Evolutionary conservation across 1,284 basidiomycete species (phyloP), one percentile per base, ranked within the genome.

Genomic region (Bjerkandera adusta): DNA sequence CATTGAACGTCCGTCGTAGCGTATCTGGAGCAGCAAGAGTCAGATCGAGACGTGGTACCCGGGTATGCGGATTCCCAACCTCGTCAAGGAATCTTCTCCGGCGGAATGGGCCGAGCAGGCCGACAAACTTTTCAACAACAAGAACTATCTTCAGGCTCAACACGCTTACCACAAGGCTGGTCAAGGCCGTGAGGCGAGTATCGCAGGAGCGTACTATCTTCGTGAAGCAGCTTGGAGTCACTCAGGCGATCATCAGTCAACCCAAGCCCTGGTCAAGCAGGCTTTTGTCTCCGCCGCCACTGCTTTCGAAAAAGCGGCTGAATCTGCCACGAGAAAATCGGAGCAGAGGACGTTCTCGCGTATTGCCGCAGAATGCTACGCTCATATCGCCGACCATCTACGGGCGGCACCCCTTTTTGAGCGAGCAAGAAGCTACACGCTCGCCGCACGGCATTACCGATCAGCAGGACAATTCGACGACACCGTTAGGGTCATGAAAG

Each of bases 91-190:
- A 1, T 81, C 79, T 0, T 64, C 69, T 21, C 54, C 61, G 0
- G 71, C 69, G 15, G 76, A 84, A 58, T 87, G 85, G 83, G 73
- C 67, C 10, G 64, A 61, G 5, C 72, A 68, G n/a, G 83, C 79
- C 3, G 63, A 61, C 3, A 61, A 65, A 1, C 59, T 86, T 4
- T 87, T 88, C 57, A 60, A 72, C 5, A 70, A 77, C 30, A 70
- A 73, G 40, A 71, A 70, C 15, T 89, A 79, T 52, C 54, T 64
- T 1, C 76, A 85, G 53, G 82, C 86, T 0, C 77, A 73, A 63
- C 71, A 79, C 45, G 81, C 80, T 47, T 89, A 78, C 49, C 69
- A 76, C 42, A 71, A 77, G 16, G 85, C 85, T 2, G 62, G 54
- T 1, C 58, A 4, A 60, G 51, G 1, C 57, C 69, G 22, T 61